Percentiles rank a stretch among this genome's conserved stretches.
These are phyloP conservation scores for Scutellaria barbata DNA, from an alignment of 257 asterid genomes.

Conservation along the genomic window DNA sequence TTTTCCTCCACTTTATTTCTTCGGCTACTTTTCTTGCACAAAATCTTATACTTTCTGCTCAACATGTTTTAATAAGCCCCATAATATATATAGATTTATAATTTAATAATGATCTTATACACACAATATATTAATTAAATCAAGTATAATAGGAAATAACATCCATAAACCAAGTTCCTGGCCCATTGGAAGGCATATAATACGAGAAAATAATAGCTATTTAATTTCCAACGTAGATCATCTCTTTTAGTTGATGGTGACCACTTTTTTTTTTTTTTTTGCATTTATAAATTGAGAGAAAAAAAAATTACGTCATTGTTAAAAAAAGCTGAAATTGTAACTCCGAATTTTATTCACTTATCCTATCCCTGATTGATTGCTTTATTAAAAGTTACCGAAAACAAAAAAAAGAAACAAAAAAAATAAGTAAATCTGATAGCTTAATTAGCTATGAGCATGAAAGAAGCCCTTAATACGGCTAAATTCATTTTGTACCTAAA, in stretches of 20 bases:
- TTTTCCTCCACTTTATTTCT: not conserved
- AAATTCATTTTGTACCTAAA: conserved; percentile 23
- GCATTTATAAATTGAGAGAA: not conserved
- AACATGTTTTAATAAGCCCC: too few species aligned
- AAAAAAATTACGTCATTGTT: conserved; percentile 7
- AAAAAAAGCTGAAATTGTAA: not conserved
- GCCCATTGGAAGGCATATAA: too few species aligned
- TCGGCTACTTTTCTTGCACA: not conserved
- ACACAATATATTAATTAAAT: too few species aligned
- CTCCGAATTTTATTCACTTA: not conserved
- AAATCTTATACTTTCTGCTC: too few species aligned
- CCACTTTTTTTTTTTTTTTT: not conserved
- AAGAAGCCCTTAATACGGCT: not conserved
- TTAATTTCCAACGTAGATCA: not conserved
- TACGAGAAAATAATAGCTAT: not conserved
- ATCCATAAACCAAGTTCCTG: too few species aligned
- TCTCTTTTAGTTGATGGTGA: conserved; percentile 11
- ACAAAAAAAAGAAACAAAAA: too few species aligned
- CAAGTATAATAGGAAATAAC: too few species aligned
- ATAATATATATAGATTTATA: too few species aligned
- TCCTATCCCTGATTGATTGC: conserved; percentile 21
- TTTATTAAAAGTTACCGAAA: not conserved
- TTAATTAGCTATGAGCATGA: not conserved
- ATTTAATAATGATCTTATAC: too few species aligned
- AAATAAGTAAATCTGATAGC: not conserved